Evolutionary conservation across 2,329 filamentous ascomycete species (phyloP).

Genomic region (Colletotrichum sidae): DNA sequence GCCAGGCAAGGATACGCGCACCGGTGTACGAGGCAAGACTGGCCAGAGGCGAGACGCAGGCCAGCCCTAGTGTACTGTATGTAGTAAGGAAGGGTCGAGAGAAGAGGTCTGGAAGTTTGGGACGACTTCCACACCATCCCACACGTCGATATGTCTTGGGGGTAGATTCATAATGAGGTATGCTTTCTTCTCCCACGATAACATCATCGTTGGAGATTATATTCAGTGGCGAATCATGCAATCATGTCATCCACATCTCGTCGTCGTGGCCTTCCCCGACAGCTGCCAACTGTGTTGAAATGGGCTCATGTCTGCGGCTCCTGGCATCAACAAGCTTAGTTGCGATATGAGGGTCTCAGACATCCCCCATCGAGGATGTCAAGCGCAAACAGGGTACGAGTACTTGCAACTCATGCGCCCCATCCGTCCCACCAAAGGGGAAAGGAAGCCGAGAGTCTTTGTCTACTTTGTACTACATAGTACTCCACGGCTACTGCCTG

Average conservation of each 20-base stretch:
- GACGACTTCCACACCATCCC: conserved; percentile 7
- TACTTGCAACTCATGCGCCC: background rate
- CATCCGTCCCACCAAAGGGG: conserved; percentile 3
- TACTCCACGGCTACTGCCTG: background rate
- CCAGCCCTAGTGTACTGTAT: conserved; percentile 16
- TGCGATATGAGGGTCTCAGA: background rate
- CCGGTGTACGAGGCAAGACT: background rate
- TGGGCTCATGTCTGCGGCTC: conserved; percentile 18
- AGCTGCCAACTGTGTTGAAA: conserved; percentile 4
- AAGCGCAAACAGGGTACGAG: too few species aligned
- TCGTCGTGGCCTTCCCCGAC: conserved; percentile 2
- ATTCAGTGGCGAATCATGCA: conserved; percentile 1
- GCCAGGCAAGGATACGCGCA: conserved; percentile 15
- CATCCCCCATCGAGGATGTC: too few species aligned
- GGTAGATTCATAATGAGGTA: background rate
- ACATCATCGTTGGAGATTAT: conserved; percentile 1
- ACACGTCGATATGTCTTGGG: conserved; percentile 14
- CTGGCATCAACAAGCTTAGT: conserved; percentile 9
- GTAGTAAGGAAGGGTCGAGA: background rate
- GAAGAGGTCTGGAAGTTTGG: conserved; percentile 4
- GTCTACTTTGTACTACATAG: background rate
- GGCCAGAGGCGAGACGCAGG: background rate
- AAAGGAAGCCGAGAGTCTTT: conserved; percentile 19
- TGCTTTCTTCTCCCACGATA: conserved; percentile 1
- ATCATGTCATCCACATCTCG: conserved; percentile 1